Percentiles rank a stretch among this genome's conserved stretches.
phyloP scores from a whole-genome alignment of 2,329 filamentous ascomycete species.

The Trichoderma lentiforme region DNA sequence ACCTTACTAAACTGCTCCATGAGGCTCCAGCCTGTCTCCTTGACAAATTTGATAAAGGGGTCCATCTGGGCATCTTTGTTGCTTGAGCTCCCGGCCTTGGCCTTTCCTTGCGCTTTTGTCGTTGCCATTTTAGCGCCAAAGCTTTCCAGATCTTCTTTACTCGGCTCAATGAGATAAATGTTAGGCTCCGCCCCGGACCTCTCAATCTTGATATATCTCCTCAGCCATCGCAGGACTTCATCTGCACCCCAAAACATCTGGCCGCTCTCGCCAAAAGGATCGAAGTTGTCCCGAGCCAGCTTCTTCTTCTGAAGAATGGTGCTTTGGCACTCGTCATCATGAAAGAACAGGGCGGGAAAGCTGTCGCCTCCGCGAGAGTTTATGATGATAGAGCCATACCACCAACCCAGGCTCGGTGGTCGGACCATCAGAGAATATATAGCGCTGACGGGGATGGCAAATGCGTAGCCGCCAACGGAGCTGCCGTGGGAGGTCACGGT shows the following conservation, averaged over 20 bases:
- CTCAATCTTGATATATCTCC: constrained; percentile 77
- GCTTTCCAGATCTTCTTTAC: constrained; percentile 74
- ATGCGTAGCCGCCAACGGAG: constrained; percentile 77
- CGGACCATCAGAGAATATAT: constrained; percentile 89
- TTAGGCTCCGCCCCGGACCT: constrained; percentile 82
- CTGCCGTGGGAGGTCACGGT: constrained; percentile 73
- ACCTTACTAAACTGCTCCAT: constrained; percentile 97
- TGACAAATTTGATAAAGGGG: constrained; percentile 86
- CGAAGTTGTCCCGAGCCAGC: constrained; percentile 77
- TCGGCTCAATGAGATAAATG: constrained; percentile 87
- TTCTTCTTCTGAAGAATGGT: constrained; percentile 93
- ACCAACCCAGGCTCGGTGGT: constrained; percentile 93
- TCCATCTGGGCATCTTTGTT: constrained; percentile 75
- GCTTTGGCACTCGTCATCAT: constrained; percentile 93
- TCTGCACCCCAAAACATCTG: constrained; percentile 97
- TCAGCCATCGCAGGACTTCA: constrained; percentile 88
- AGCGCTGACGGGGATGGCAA: constrained; percentile 84
- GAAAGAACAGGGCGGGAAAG: constrained; percentile 95
- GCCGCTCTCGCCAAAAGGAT: constrained; percentile 81
- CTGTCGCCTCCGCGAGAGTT: constrained; percentile 88
- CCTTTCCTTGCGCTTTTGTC: constrained; percentile 24
- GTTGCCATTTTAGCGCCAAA: constrained; percentile 64
- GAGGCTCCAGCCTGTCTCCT: constrained; percentile 93
- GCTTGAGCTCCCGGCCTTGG: constrained; percentile 37
- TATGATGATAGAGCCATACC: constrained; percentile 94